A percentile compares a stretch with the other conserved stretches of the same genome.
Evolutionary conservation across 2,329 filamentous ascomycete genomes (phyloP).

Genomic region (Rutstroemia sydowiana): DNA sequence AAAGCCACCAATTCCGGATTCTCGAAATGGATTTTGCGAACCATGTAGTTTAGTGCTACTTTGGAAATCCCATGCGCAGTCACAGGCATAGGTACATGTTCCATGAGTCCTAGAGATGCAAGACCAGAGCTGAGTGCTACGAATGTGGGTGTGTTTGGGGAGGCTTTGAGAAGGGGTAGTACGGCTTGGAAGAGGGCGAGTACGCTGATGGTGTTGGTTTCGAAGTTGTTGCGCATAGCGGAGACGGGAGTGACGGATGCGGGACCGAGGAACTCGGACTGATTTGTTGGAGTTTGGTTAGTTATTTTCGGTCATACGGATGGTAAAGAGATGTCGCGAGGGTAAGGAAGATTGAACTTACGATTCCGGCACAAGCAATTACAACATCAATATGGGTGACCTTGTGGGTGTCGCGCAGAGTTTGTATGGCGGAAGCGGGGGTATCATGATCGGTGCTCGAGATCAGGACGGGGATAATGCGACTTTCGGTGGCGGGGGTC

Average conservation of each 20-base stretch:
- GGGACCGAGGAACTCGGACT: conserved; percentile 25
- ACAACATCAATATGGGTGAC: conserved; percentile 42
- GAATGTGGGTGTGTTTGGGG: conserved; percentile 30
- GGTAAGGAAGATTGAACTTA: no score
- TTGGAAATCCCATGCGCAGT: conserved; percentile 38
- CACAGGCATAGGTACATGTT: conserved; percentile 9
- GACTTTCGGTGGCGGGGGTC: conserved; percentile 30
- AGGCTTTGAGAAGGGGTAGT: conserved; percentile 32
- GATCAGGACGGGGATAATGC: conserved; percentile 30
- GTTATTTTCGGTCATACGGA: no score
- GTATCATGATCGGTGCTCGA: conserved; percentile 37
- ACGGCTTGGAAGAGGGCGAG: conserved; percentile 40
- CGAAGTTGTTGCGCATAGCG: conserved; percentile 34
- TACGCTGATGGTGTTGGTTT: conserved; percentile 37
- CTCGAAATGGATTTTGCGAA: conserved; percentile 30
- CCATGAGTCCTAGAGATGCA: conserved; percentile 15
- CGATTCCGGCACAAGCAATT: conserved; percentile 45
- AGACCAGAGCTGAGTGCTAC: conserved; percentile 30
- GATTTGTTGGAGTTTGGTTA: no score
- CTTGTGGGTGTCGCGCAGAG: conserved; percentile 27
- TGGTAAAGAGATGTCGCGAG: no score
- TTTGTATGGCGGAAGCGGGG: conserved; percentile 31
- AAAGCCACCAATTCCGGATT: conserved; percentile 30
- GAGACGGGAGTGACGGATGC: conserved; percentile 31
- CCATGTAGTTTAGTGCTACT: conserved; percentile 27